Percentiles rank a stretch among this genome's conserved stretches.
Evolutionary conservation across 1,139 yeast genomes (phyloP).

Genomic region (Sugiyamaella castrensis): DNA sequence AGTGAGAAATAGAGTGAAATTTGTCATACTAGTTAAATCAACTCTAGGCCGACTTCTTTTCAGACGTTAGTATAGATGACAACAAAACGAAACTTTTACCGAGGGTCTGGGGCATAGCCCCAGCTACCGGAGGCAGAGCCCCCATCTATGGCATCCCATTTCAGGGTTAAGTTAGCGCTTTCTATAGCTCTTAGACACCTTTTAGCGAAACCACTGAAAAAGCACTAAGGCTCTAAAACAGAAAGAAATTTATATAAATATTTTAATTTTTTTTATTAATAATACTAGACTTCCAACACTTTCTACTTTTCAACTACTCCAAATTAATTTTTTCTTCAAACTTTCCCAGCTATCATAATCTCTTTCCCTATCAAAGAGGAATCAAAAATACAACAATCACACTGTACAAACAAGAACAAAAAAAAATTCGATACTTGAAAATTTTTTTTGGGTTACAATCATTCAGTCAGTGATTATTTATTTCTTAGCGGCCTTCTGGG

Average conservation of each 20-base stretch:
- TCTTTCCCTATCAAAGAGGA: neutral
- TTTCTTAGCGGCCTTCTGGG: constrained; percentile 97
- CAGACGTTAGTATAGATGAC: too few relatives aligned
- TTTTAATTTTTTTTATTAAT: constrained; percentile 12
- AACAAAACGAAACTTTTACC: too few relatives aligned
- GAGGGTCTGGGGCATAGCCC: too few relatives aligned
- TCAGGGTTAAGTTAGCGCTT: neutral
- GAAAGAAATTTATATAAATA: constrained; percentile 1
- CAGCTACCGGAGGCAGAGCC: neutral
- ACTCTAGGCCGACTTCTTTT: too few relatives aligned
- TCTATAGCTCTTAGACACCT: too few relatives aligned
- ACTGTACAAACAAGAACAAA: constrained; percentile 2
- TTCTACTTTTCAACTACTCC: neutral
- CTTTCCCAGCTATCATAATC: constrained; percentile 1
- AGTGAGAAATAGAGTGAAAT: too few relatives aligned
- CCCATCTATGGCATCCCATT: neutral
- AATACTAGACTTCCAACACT: constrained; percentile 9
- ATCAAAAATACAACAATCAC: neutral
- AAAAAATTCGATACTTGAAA: constrained; percentile 10
- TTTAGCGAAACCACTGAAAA: neutral
- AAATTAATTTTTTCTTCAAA: neutral
- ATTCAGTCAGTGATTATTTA: constrained; percentile 43
- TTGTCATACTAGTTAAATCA: too few relatives aligned
- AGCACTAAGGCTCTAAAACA: constrained; percentile 1
- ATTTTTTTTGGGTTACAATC: neutral